Evolutionary conservation across 306 rosid species (phyloP).

Genomic region (Inga laurina): DNA sequence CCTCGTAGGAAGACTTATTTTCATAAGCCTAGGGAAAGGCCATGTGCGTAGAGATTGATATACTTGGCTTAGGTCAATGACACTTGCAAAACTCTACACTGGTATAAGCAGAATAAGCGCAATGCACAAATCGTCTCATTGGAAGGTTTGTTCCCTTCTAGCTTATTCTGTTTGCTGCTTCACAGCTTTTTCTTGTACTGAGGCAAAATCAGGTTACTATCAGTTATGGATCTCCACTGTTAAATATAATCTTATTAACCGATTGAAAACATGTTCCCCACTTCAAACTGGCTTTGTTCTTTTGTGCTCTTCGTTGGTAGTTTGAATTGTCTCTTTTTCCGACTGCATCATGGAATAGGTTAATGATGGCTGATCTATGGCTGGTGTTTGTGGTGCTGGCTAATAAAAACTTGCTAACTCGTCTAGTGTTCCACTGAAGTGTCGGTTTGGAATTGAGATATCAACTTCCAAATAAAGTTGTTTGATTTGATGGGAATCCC

Average conservation of each 20-base stretch:
- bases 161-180: not conserved
- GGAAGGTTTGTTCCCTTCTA: not conserved
- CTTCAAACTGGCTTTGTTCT: not conserved
- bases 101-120: not conserved
- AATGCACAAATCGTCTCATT: not conserved
- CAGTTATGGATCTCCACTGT: slow-evolving; percentile 14
- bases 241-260: not conserved
- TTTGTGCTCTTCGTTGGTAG: not conserved
- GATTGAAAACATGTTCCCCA: not conserved
- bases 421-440: not conserved
- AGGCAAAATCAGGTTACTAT: slow-evolving; percentile 13
- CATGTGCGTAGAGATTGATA: not conserved
- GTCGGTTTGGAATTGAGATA: not conserved
- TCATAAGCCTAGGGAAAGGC: not conserved
- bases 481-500: not conserved
- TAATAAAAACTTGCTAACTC: not conserved
- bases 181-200: slow-evolving; percentile 9
- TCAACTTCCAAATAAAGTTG: not conserved
- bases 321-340: too few species aligned
- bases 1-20: slow-evolving; percentile 24
- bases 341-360: not conserved
- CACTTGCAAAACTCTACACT: not conserved
- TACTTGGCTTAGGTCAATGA: not conserved
- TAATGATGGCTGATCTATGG: not conserved
- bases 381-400: not conserved